phyloP scores from a whole-genome alignment of 352 stramenopile genomes.

The Pythium insidiosum region DNA sequence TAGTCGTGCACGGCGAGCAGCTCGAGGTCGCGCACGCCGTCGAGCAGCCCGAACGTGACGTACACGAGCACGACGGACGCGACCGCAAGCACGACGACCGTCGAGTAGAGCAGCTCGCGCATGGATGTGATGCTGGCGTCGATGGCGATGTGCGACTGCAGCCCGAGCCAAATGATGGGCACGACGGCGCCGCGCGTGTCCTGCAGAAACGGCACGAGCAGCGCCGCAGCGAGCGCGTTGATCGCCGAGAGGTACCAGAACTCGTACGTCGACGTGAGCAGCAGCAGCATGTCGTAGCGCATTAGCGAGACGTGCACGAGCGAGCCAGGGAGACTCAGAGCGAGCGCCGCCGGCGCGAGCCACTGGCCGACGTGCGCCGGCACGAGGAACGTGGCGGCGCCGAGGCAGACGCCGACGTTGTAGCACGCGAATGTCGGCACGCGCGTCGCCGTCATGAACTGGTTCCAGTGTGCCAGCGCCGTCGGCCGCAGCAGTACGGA shows the following conservation, averaged over 20 bases:
- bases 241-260: slow-evolving; percentile 29
- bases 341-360: slow-evolving; percentile 3
- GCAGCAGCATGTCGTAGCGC: slow-evolving; percentile 13
- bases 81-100: background rate
- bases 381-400: background rate
- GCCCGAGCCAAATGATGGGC: slow-evolving; percentile 9
- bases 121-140: slow-evolving; percentile 15
- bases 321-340: background rate
- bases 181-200: slow-evolving; percentile 13
- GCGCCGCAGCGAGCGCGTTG: slow-evolving; percentile 4
- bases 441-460: background rate
- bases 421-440: background rate
- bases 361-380: background rate
- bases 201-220: slow-evolving; percentile 11
- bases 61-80: slow-evolving; percentile 1
- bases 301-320: slow-evolving; percentile 5
- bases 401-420: background rate
- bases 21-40: slow-evolving; percentile 1
- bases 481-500: background rate
- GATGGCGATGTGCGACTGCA: slow-evolving; percentile 20
- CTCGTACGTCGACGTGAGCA: slow-evolving; percentile 25
- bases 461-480: slow-evolving; percentile 1
- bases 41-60: background rate
- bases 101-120: slow-evolving; percentile 6
- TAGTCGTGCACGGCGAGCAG: slow-evolving; percentile 8